Evolutionary conservation across 805 yeast genomes (phyloP).

Genomic region (Grigorovia transvaalensis): DNA sequence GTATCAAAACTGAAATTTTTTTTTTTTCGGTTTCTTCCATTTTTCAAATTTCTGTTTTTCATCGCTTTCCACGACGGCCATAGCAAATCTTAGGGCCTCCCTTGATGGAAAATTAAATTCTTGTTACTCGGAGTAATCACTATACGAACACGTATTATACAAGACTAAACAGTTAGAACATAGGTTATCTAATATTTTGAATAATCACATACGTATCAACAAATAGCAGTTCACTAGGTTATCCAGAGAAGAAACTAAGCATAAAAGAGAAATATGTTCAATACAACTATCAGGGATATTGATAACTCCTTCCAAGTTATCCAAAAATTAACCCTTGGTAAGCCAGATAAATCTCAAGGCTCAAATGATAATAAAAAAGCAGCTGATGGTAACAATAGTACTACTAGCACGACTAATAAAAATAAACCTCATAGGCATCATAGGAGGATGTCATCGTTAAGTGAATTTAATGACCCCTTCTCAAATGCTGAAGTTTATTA

Average conservation of each 20-base stretch:
- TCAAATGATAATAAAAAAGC: not conserved
- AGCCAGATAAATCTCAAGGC: not conserved
- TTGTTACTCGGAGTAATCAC: not conserved
- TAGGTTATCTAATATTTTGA: no score
- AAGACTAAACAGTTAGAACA: no score
- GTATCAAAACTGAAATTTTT: not conserved
- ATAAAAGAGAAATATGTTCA: not conserved
- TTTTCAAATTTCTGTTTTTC: not conserved
- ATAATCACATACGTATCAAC: no score
- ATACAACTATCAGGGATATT: not conserved
- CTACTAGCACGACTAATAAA: not conserved
- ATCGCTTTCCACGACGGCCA: not conserved
- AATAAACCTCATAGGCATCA: slow-evolving; percentile 2
- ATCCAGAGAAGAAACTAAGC: no score
- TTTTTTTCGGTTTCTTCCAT: not conserved
- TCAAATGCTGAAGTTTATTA: slow-evolving; percentile 62
- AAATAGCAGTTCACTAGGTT: no score
- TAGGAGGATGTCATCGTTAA: slow-evolving; percentile 34
- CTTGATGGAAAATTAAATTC: not conserved
- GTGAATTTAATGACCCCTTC: slow-evolving; percentile 49
- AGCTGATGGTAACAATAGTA: not conserved
- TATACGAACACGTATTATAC: no score
- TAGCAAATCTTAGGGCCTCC: not conserved
- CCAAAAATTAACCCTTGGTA: not conserved
- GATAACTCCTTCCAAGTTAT: not conserved